Evolutionary conservation across 2,329 filamentous ascomycete species (phyloP), one percentile per base, ranked within the genome.

Genomic region (Chrysoporthe austroafricana): DNA sequence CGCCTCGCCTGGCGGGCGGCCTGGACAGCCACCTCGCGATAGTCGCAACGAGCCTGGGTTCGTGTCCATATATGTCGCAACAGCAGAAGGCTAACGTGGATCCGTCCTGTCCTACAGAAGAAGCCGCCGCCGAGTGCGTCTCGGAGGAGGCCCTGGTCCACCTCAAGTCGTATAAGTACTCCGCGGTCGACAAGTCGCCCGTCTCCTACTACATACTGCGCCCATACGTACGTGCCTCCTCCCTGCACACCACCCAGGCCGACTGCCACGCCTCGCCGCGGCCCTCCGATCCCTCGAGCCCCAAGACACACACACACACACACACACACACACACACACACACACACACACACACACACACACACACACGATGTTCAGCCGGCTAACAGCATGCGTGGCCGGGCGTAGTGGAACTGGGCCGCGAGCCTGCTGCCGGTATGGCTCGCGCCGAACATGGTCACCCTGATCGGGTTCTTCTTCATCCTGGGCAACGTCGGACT

Each of bases 401-500:
- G 43, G 70, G 75, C 16, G 42, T 79, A 98, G 95, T 99, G 96
- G 96, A 98, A 97, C 87, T 93, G 90, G 72, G 94, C 94, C 74
- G 96, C 98, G 74, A 90, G 97, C 77, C 81, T 97, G 54, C 82
- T 99, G 74, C 96, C 96, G 71, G 82, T 97, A 88, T 99, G 95
- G 94, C 87, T 99, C 65, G 96, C 96, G 39, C 96, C 96, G 44
- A 99, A 99, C 77, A 96, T 97, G 90, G 95, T 99, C 69, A 99
- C 96, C 72, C 85, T 99, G 34, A 80, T 98, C 60, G 96, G 96
- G 68, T 99, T 98, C 85, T 90, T 91, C 81, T 98, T 95, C 84
- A 96, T 99, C 73, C 82, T 99, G 63, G 89, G 82, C 69, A 98
- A 99, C 77, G 88, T 99, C 69, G 86, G 83, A 32, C 75, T 89